A percentile compares a stretch with the other conserved stretches of the same genome.
These are phyloP conservation scores for Trichoderma lentiforme DNA, from an alignment of 2,329 filamentous ascomycete genomes.

Conservation along the genomic window DNA sequence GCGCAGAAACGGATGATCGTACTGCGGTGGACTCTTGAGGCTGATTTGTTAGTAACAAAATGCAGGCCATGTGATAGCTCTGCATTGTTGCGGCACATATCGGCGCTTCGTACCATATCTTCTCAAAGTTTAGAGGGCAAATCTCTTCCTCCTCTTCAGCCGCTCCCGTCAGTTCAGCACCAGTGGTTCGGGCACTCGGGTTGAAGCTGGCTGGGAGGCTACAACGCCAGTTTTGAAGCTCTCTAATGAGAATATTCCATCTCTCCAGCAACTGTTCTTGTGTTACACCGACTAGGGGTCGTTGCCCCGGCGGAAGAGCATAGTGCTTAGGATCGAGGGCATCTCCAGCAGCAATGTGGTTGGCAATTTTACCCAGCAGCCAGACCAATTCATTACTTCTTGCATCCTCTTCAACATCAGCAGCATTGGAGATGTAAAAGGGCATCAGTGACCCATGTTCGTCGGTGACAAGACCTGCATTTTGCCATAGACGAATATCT, in stretches of 20 bases:
- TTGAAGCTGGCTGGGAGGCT: slow-evolving; percentile 4
- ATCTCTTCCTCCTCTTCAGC: not conserved
- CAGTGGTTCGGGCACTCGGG: not conserved
- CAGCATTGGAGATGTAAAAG: not conserved
- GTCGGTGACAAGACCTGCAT: slow-evolving; percentile 5
- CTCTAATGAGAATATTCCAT: not conserved
- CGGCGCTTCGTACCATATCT: slow-evolving; percentile 12
- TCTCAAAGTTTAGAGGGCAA: not conserved
- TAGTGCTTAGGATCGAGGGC: slow-evolving; percentile 3
- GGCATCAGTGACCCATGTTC: slow-evolving; percentile 5
- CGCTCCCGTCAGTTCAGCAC: not conserved
- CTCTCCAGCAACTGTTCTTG: slow-evolving; percentile 5
- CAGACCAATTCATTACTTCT: slow-evolving; percentile 8
- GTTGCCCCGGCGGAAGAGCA: not conserved
- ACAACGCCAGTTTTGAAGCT: slow-evolving; percentile 3
- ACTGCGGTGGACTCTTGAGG: slow-evolving; percentile 11
- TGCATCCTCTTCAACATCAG: not conserved
- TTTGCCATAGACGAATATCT: slow-evolving; percentile 10
- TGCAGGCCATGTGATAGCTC: slow-evolving; percentile 12
- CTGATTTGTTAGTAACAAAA: slow-evolving; percentile 6
- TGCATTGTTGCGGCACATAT: slow-evolving; percentile 14
- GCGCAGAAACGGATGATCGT: slow-evolving; percentile 4
- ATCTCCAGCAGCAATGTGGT: slow-evolving; percentile 2
- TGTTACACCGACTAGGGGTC: slow-evolving; percentile 1
- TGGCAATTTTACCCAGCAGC: slow-evolving; percentile 6